A percentile compares a stretch with the other conserved stretches of the same genome.
Evolutionary conservation across 202 grass and related monocot genomes (phyloP).

Genomic region (Dendrocalamus latiflorus): DNA sequence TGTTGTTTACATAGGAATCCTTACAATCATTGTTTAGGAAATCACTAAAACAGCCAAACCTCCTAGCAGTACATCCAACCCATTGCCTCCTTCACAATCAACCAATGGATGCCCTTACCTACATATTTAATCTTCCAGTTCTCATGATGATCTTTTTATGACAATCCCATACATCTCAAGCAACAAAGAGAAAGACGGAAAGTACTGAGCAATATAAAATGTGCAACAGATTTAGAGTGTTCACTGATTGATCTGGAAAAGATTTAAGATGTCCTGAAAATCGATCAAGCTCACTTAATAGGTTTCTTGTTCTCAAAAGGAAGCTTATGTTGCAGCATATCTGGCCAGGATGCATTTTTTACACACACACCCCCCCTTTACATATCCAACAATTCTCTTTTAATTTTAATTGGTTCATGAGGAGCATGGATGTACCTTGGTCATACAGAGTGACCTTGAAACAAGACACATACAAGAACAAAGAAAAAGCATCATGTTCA

Average conservation of each 20-base stretch:
- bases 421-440: not conserved
- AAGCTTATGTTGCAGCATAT: not conserved
- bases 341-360: not conserved
- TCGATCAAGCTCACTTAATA: not conserved
- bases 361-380: not conserved
- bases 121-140: not conserved
- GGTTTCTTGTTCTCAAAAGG: not conserved
- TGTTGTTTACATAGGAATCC: not conserved
- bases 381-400: not conserved
- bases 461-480: not conserved
- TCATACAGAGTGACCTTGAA: not conserved
- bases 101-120: not conserved
- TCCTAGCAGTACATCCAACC: not conserved
- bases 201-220: not conserved
- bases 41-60: not conserved
- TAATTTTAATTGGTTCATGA: not conserved
- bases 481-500: not conserved
- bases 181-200: not conserved
- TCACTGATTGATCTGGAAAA: not conserved
- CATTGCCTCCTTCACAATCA: not conserved
- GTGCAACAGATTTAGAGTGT: not conserved
- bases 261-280: not conserved
- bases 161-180: not conserved
- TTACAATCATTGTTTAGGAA: slow-evolving; percentile 2
- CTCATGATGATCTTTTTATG: not conserved